These are phyloP conservation scores for Talaromyces sp. DNA, from an alignment of 2,329 filamentous ascomycete species.

Conservation along the genomic window DNA sequence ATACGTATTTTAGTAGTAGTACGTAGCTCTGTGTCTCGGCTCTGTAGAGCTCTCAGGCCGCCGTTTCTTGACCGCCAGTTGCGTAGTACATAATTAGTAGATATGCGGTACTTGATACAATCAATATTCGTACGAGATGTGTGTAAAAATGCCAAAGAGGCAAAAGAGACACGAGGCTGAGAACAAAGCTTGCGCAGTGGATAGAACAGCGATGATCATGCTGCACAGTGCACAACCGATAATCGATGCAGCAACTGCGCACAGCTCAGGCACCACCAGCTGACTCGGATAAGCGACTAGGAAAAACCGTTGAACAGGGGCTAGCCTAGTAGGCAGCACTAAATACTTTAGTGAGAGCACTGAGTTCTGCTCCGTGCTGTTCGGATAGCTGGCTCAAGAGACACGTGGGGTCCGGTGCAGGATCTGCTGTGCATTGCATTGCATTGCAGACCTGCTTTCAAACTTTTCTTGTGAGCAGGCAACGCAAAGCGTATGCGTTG, in stretches of 20 bases:
- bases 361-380: no score
- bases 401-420: not conserved
- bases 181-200: not conserved
- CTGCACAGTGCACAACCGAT: not conserved
- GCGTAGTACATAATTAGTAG: no score
- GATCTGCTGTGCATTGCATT: constrained; percentile 2
- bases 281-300: not conserved
- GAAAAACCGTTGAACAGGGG: not conserved
- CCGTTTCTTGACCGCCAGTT: not conserved
- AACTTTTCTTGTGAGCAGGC: not conserved
- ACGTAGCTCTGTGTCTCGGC: no score
- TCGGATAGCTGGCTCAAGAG: no score
- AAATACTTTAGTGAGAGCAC: no score
- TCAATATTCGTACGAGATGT: no score
- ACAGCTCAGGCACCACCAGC: not conserved
- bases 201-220: not conserved
- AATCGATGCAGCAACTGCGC: not conserved
- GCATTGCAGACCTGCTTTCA: not conserved
- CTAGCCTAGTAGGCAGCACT: not conserved
- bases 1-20: no score
- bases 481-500: not conserved
- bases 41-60: no score
- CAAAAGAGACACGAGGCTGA: not conserved
- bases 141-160: no score
- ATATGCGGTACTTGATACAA: no score